Conservation (phyloP, 75 land plant genomes). For the Pinus albicaulis region DNA sequence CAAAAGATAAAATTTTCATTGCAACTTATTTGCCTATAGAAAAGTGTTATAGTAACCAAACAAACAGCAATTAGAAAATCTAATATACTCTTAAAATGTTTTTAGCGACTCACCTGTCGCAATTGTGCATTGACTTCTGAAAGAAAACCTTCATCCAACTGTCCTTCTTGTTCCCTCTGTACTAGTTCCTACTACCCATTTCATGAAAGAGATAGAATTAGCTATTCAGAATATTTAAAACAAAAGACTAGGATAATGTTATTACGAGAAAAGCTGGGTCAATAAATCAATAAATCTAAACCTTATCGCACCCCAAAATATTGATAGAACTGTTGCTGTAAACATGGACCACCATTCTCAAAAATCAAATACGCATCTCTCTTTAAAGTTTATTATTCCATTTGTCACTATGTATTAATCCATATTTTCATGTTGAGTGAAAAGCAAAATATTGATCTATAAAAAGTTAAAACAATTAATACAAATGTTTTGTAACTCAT, state of each 20-base stretch:
- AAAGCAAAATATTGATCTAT: too few species aligned
- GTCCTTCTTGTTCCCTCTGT: conserved; percentile 75
- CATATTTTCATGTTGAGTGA: too few species aligned
- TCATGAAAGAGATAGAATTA: not conserved
- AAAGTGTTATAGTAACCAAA: not conserved
- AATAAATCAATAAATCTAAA: not conserved
- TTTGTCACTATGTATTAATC: too few species aligned
- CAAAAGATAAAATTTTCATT: not conserved
- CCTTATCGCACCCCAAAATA: not conserved
- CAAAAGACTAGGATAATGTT: not conserved
- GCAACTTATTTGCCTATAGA: not conserved
- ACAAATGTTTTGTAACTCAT: too few species aligned
- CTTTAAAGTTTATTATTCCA: too few species aligned
- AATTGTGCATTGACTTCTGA: conserved; percentile 93
- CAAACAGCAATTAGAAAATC: not conserved
- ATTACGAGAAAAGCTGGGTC: not conserved
- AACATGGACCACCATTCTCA: not conserved
- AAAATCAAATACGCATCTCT: too few species aligned
- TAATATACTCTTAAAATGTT: not conserved
- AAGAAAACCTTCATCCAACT: conserved; percentile 90
- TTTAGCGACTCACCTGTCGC: conserved; percentile 67
- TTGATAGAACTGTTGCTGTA: not conserved
- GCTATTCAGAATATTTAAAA: not conserved
- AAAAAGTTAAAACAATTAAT: too few species aligned
- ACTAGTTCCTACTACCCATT: conserved; percentile 53